Evolutionary conservation across 768 basidiomycete genomes (phyloP).

Genomic region (Tricholoma flavovirens): DNA sequence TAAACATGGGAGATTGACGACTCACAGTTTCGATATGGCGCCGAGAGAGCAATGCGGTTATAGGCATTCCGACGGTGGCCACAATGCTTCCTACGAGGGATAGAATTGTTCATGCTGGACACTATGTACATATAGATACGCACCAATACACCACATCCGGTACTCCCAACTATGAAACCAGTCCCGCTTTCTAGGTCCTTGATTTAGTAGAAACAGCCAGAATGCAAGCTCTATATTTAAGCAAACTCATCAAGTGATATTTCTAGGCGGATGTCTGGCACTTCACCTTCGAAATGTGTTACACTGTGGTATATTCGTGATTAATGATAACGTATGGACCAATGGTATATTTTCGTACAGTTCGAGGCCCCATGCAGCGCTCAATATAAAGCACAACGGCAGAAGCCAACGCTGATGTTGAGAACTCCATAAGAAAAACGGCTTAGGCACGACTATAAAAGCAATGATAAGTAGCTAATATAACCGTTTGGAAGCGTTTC

Average conservation of each 20-base stretch:
- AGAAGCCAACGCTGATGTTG: slow-evolving; percentile 49
- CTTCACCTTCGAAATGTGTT: slow-evolving; percentile 74
- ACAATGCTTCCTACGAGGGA: slow-evolving; percentile 48
- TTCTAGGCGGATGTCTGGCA: not conserved
- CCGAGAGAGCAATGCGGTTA: slow-evolving; percentile 58
- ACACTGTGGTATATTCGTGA: slow-evolving; percentile 35
- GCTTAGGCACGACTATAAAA: slow-evolving; percentile 49
- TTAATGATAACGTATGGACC: slow-evolving; percentile 1
- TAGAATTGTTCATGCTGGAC: slow-evolving; percentile 8
- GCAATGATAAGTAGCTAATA: not conserved
- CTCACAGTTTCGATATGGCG: slow-evolving; percentile 52
- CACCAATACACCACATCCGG: slow-evolving; percentile 64
- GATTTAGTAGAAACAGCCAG: slow-evolving; percentile 79
- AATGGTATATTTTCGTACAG: slow-evolving; percentile 40
- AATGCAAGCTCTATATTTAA: slow-evolving; percentile 58
- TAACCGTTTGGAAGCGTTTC: not conserved
- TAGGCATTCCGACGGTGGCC: slow-evolving; percentile 66
- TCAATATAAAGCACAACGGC: slow-evolving; percentile 66
- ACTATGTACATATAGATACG: slow-evolving; percentile 11
- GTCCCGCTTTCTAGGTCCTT: slow-evolving; percentile 60
- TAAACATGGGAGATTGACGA: slow-evolving; percentile 5
- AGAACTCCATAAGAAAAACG: slow-evolving; percentile 45
- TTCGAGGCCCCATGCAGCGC: slow-evolving; percentile 72
- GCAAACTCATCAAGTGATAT: not conserved
- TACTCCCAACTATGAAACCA: slow-evolving; percentile 86